These are phyloP conservation scores for Trifolium pratense DNA, from an alignment of 306 rosid species.

Conservation along the genomic window DNA sequence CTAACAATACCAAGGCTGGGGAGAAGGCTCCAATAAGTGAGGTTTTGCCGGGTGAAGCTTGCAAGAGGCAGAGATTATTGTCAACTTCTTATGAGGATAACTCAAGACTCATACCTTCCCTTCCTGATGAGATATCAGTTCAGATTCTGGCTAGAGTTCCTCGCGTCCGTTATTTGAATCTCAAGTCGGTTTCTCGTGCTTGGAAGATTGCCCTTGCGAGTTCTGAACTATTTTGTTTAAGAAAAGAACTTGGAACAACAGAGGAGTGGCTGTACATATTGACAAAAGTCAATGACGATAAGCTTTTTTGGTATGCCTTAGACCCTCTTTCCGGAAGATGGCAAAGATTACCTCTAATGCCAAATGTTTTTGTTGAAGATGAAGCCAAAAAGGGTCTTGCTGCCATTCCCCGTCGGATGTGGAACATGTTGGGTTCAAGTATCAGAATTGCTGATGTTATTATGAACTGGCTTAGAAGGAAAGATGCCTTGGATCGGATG, in stretches of 20 bases:
- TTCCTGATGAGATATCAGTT: slow-evolving; percentile 46
- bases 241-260: slow-evolving; percentile 48
- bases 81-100: slow-evolving; percentile 30
- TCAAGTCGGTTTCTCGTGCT: slow-evolving; percentile 40
- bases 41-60: slow-evolving; percentile 38
- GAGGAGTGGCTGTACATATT: slow-evolving; percentile 58
- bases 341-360: slow-evolving; percentile 55
- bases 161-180: slow-evolving; percentile 39
- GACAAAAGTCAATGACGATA: slow-evolving; percentile 45
- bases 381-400: slow-evolving; percentile 38
- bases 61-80: slow-evolving; percentile 40
- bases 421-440: slow-evolving; percentile 48
- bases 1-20: slow-evolving; percentile 28
- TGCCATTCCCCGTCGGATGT: slow-evolving; percentile 35
- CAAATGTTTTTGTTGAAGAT: slow-evolving; percentile 41
- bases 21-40: slow-evolving; percentile 12
- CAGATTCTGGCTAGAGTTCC: slow-evolving; percentile 56
- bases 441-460: slow-evolving; percentile 40
- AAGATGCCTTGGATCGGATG: slow-evolving; percentile 47
- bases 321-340: slow-evolving; percentile 51
- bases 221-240: slow-evolving; percentile 46
- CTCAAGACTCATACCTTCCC: slow-evolving; percentile 38
- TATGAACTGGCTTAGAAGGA: slow-evolving; percentile 46
- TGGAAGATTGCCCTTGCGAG: slow-evolving; percentile 42
- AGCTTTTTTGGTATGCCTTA: slow-evolving; percentile 51